Percentiles rank a stretch among this genome's conserved stretches.
Evolutionary conservation across 176 grass and related monocot species (phyloP).

Genomic region (Oryza meridionalis): DNA sequence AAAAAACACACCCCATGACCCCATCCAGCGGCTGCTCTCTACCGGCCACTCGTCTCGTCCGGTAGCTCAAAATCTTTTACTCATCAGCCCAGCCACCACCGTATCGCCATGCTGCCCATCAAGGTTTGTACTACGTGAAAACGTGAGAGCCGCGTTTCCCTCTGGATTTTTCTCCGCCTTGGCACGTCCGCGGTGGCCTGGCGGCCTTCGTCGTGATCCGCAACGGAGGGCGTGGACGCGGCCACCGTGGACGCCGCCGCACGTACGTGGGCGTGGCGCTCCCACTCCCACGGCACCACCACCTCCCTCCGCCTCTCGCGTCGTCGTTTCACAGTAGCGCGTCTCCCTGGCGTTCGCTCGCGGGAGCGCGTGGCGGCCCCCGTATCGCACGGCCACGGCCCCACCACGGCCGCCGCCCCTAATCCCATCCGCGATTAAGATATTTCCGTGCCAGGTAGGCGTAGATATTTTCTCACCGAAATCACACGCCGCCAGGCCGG

Average conservation of each 20-base stretch:
- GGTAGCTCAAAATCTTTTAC: slow-evolving; percentile 21
- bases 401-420: neutral
- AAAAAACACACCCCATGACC: neutral
- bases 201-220: slow-evolving; percentile 5
- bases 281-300: neutral
- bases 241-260: slow-evolving; percentile 8
- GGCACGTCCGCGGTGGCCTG: neutral
- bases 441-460: slow-evolving; percentile 16
- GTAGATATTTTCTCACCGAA: neutral
- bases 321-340: neutral
- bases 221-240: neutral
- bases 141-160: neutral
- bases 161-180: neutral
- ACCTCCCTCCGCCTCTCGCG: neutral
- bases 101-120: neutral
- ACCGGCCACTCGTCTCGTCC: slow-evolving; percentile 3
- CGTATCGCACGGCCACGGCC: neutral
- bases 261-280: slow-evolving; percentile 6
- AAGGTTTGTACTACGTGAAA: neutral
- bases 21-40: too few relatives aligned
- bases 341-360: neutral
- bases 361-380: neutral
- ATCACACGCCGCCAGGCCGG: neutral
- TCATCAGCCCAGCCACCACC: neutral
- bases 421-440: slow-evolving; percentile 17